Percentiles rank a stretch among this genome's conserved stretches.
Conservation (phyloP, 208 protist species). For the Wallacemonas sp. region DNA sequence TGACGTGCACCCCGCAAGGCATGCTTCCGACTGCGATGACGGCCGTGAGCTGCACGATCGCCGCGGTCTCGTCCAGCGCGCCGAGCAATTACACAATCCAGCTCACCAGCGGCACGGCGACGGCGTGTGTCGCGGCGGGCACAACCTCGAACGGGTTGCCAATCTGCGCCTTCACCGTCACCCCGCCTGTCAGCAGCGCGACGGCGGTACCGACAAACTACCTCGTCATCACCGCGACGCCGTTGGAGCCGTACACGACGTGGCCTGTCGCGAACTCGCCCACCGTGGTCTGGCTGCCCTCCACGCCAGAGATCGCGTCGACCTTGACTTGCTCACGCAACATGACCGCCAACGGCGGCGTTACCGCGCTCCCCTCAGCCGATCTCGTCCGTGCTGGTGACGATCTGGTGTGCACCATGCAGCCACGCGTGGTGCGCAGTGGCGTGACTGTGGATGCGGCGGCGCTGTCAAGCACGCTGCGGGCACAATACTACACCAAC, state of each 20-base stretch:
- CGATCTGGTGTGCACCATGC: conserved; percentile 45
- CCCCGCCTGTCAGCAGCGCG: conserved; percentile 27
- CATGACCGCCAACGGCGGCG: not conserved
- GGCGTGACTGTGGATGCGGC: conserved; percentile 53
- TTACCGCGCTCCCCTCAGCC: not conserved
- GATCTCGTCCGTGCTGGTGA: conserved; percentile 50
- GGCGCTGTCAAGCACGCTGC: conserved; percentile 39
- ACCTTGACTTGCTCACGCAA: conserved; percentile 49
- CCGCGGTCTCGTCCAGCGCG: conserved; percentile 20
- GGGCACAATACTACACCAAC: conserved; percentile 38
- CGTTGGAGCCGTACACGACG: conserved; percentile 32
- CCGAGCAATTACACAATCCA: conserved; percentile 50
- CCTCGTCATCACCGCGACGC: conserved; percentile 44
- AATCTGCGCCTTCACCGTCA: conserved; percentile 63
- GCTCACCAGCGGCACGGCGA: conserved; percentile 54
- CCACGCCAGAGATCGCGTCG: conserved; percentile 34
- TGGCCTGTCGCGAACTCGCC: conserved; percentile 71
- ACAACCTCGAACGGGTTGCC: conserved; percentile 32
- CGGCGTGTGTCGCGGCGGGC: conserved; percentile 25
- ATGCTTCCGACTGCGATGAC: conserved; percentile 30
- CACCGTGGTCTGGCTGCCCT: conserved; percentile 60
- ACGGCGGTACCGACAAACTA: conserved; percentile 36
- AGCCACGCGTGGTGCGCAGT: conserved; percentile 44
- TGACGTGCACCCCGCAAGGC: conserved; percentile 56
- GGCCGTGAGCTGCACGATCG: conserved; percentile 43